Percentiles rank a stretch among this genome's conserved stretches.
These are phyloP conservation scores for Lipomyces yamanashiensis DNA, from an alignment of 805 yeast species.

Conservation along the genomic window DNA sequence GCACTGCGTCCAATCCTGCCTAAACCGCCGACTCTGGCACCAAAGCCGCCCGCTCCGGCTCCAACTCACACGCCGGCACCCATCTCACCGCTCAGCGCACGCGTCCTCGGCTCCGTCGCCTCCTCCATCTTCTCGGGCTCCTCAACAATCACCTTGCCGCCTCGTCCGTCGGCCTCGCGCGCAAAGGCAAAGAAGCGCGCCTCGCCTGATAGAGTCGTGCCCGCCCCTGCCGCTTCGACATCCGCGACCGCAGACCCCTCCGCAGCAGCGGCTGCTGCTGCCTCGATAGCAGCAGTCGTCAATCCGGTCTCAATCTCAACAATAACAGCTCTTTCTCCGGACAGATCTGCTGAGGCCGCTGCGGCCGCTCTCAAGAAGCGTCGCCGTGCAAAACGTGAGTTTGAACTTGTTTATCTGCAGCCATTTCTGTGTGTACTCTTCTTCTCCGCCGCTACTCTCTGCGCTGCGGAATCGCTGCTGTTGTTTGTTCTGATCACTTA, in stretches of 20 bases:
- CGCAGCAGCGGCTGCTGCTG: not conserved
- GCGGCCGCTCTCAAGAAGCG: conserved; percentile 30
- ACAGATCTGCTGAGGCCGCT: conserved; percentile 11
- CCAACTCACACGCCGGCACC: conserved; percentile 15
- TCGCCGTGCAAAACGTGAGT: conserved; percentile 34
- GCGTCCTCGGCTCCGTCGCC: conserved; percentile 36
- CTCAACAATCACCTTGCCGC: conserved; percentile 35
- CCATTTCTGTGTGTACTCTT: not conserved
- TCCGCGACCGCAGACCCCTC: not conserved
- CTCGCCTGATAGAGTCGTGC: conserved; percentile 33
- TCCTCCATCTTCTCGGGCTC: conserved; percentile 36
- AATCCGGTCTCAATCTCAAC: not conserved
- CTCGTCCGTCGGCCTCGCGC: conserved; percentile 37
- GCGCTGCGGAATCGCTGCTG: no score
- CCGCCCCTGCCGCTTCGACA: conserved; percentile 1
- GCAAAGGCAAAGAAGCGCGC: conserved; percentile 36
- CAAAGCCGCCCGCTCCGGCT: conserved; percentile 17
- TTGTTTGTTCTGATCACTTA: no score
- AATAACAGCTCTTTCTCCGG: conserved; percentile 2
- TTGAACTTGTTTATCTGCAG: not conserved
- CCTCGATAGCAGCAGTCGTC: not conserved
- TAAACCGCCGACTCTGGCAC: conserved; percentile 28
- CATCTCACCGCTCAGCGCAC: conserved; percentile 19
- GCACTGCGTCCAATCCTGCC: conserved; percentile 34
- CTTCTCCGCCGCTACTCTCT: not conserved